Base-by-base conservation (phyloP, 805 yeast species). In the Lipomyces chichibuensis region DNA sequence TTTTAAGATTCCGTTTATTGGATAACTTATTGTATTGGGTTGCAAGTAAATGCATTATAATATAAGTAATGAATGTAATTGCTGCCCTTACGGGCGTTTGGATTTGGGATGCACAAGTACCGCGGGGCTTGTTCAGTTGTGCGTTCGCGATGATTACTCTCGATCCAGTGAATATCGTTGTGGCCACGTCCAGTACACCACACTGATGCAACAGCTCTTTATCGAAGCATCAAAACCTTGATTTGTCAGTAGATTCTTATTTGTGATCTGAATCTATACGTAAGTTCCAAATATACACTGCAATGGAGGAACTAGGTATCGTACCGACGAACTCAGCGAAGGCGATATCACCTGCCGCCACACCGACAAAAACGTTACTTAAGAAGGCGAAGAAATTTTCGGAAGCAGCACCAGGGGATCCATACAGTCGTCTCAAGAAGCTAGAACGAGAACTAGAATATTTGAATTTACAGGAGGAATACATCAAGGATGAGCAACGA, bases 401-500 rank as follows among this genome's bases (percentile, higher is more conserved):
- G 23, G 57, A 20, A 35, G 20, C 35, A 49, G 55, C 62, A 13
- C 51, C 76, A 60, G 77, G 80, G 29, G 98, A 95, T 77, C 89
- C 89, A 51, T 95, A 95, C 80, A 80, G 91, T 72, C 89, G 85
- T 73, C 83, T 94, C 74, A 96, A 95, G 84, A 90, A 87, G 76
- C 84, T 95, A 70, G 96, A 96, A 77, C 92, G 93, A 72, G 97
- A 94, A 76, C 84, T 91, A 75, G 97, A 94, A 73, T 82, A 95
- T 61, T 81, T 95, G 69, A 80, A 85, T 67, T 83, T 95, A 71
- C 99, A 95, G 79, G 99, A 95, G 78, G 98, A 93, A 67, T 96
- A 94, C 78, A 92, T 95, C 77, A 95, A 96, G 76, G 99, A 95
- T 78, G 99, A 95, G 79, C 98, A 93, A 77, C 95, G 97, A 76